A percentile compares a stretch with the other conserved stretches of the same genome.
phyloP scores from a whole-genome alignment of 257 asterid species.

The Perilla frutescens region DNA sequence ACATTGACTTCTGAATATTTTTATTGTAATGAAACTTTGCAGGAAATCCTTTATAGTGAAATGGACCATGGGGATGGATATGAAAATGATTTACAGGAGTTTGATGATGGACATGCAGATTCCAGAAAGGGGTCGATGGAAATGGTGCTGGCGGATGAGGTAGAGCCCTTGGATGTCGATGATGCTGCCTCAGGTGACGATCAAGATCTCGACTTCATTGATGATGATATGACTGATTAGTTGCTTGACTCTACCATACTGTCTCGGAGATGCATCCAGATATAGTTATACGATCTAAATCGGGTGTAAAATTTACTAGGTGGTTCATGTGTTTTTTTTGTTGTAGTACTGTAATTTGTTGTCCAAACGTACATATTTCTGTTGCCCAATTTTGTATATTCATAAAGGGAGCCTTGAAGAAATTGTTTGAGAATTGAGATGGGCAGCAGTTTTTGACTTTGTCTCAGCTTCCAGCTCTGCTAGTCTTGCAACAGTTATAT shows the following conservation, averaged over 20 bases:
- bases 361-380: conserved; percentile 1
- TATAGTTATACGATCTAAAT: neutral
- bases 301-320: conserved; percentile 18
- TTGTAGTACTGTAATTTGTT: conserved; percentile 6
- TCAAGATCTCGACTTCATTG: conserved; percentile 67
- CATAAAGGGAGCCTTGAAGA: neutral
- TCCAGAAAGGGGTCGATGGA: conserved; percentile 60
- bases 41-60: conserved; percentile 71
- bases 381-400: conserved; percentile 40
- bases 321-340: neutral
- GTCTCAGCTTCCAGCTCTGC: neutral
- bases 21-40: conserved; percentile 29
- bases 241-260: neutral
- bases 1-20: neutral
- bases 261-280: neutral
- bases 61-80: conserved; percentile 69
- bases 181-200: conserved; percentile 51
- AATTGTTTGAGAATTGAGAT: too few species aligned
- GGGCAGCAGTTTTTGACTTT: too few species aligned
- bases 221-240: conserved; percentile 66
- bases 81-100: conserved; percentile 67
- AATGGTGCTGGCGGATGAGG: conserved; percentile 56
- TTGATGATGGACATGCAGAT: conserved; percentile 59
- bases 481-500: neutral
- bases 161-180: conserved; percentile 56